phyloP scores from a whole-genome alignment of 176 grass and related monocot species.

The Avena eriantha region DNA sequence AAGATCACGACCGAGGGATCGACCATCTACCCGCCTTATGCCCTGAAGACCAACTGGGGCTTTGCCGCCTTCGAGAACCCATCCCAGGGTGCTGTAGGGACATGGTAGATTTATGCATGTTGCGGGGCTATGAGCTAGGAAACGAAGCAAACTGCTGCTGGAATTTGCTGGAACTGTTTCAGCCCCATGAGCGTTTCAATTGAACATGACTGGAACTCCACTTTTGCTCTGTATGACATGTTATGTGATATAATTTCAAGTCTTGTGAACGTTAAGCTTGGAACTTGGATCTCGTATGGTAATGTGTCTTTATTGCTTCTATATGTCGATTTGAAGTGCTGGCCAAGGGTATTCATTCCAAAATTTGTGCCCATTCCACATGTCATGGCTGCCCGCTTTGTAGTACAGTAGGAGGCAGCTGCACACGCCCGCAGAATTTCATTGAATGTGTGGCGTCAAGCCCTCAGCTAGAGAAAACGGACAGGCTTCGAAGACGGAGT shows the following conservation, averaged over 20 bases:
- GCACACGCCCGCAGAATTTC: no score
- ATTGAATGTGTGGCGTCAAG: no score
- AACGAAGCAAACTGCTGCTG: slow-evolving; percentile 11
- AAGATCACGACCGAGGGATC: slow-evolving; percentile 87
- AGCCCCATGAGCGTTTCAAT: slow-evolving; percentile 28
- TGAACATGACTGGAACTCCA: slow-evolving; percentile 1
- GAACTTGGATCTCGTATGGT: slow-evolving; percentile 21
- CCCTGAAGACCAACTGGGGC: slow-evolving; percentile 89
- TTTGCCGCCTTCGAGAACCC: slow-evolving; percentile 90
- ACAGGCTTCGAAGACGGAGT: no score
- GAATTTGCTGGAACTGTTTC: slow-evolving; percentile 21
- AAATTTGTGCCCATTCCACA: neutral
- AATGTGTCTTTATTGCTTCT: neutral
- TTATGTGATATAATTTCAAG: slow-evolving; percentile 2
- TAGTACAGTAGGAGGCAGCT: neutral
- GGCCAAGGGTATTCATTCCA: neutral
- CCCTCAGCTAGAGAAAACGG: no score
- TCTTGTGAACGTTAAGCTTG: slow-evolving; percentile 23
- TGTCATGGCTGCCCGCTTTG: neutral
- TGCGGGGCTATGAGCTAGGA: slow-evolving; percentile 32
- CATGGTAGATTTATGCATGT: slow-evolving; percentile 72
- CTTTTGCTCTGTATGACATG: slow-evolving; percentile 53
- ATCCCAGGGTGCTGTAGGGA: slow-evolving; percentile 75
- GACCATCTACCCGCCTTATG: slow-evolving; percentile 85
- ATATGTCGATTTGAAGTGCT: neutral